These are phyloP conservation scores for Annulohypoxylon nitens DNA, from an alignment of 495 filamentous ascomycete genomes.

Conservation along the genomic window DNA sequence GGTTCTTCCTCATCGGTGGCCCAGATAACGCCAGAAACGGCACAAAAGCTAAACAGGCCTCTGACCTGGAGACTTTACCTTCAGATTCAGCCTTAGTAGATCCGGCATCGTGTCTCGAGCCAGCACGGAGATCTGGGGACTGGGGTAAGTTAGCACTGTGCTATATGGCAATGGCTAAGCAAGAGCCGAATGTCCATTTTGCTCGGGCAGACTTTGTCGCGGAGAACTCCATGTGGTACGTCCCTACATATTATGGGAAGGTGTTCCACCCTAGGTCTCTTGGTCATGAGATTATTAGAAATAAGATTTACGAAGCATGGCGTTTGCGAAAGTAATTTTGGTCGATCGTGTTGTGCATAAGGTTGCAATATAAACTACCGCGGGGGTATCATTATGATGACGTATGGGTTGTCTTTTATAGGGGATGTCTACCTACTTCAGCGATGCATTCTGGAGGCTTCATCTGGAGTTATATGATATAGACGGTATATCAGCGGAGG, in stretches of 20 bases:
- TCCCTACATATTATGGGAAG: constrained; percentile 61
- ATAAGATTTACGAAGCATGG: constrained; percentile 56
- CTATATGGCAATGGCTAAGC: constrained; percentile 57
- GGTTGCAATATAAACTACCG: not conserved
- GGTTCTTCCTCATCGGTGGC: constrained; percentile 64
- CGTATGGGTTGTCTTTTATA: constrained; percentile 4
- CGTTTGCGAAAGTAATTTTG: constrained; percentile 15
- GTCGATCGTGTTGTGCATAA: not conserved
- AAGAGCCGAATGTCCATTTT: constrained; percentile 48
- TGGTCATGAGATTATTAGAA: constrained; percentile 53
- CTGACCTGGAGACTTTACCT: constrained; percentile 31
- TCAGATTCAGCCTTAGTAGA: constrained; percentile 50
- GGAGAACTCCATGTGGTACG: constrained; percentile 57
- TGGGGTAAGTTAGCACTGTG: constrained; percentile 58
- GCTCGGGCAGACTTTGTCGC: constrained; percentile 40
- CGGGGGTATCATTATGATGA: not conserved
- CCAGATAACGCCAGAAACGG: constrained; percentile 50
- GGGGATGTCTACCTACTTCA: not conserved
- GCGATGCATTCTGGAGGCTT: not conserved
- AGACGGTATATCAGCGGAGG: not conserved
- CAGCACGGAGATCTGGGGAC: constrained; percentile 49
- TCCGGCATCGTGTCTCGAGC: constrained; percentile 49
- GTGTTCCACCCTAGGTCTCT: constrained; percentile 58
- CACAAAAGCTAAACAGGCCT: constrained; percentile 15
- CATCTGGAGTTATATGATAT: not conserved